Conservation (phyloP, 768 basidiomycete species). For the Termitomyces titanicus region DNA sequence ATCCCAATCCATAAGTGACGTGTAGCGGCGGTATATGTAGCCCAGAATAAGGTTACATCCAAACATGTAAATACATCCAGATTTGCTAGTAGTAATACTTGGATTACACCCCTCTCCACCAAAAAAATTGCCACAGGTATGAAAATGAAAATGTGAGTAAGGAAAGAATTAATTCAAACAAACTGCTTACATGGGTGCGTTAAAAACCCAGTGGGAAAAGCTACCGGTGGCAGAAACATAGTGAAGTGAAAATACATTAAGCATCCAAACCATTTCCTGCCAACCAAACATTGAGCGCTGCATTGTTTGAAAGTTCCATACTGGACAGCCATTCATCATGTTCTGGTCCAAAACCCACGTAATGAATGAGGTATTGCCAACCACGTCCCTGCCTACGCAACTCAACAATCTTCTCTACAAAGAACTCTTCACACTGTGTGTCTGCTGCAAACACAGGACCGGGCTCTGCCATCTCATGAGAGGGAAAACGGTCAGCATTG, state of each 20-base stretch:
- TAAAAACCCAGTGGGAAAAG: slow-evolving; percentile 8
- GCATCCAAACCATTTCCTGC: not conserved
- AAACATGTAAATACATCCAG: too few relatives aligned
- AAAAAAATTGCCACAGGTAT: too few relatives aligned
- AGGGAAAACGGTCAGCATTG: slow-evolving; percentile 22
- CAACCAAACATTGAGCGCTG: slow-evolving; percentile 16
- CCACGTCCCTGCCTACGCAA: slow-evolving; percentile 15
- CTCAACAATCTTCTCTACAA: slow-evolving; percentile 27
- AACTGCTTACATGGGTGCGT: slow-evolving; percentile 3
- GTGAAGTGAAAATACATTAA: not conserved
- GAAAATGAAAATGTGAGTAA: not conserved
- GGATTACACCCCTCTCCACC: too few relatives aligned
- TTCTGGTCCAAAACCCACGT: slow-evolving; percentile 21
- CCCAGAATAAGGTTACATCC: too few relatives aligned
- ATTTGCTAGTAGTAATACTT: too few relatives aligned
- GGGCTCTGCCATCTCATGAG: slow-evolving; percentile 12
- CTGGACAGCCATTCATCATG: slow-evolving; percentile 24
- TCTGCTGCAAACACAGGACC: slow-evolving; percentile 19
- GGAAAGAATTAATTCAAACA: not conserved
- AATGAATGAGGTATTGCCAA: slow-evolving; percentile 26
- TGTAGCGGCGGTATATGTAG: too few relatives aligned
- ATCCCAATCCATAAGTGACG: too few relatives aligned
- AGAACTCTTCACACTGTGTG: slow-evolving; percentile 20
- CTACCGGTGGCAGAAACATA: not conserved
- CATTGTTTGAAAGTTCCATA: slow-evolving; percentile 17